Evolutionary conservation across 1,284 basidiomycete species (phyloP), one percentile per base, ranked within the genome.

Genomic region (Microbotryum saponariae): DNA sequence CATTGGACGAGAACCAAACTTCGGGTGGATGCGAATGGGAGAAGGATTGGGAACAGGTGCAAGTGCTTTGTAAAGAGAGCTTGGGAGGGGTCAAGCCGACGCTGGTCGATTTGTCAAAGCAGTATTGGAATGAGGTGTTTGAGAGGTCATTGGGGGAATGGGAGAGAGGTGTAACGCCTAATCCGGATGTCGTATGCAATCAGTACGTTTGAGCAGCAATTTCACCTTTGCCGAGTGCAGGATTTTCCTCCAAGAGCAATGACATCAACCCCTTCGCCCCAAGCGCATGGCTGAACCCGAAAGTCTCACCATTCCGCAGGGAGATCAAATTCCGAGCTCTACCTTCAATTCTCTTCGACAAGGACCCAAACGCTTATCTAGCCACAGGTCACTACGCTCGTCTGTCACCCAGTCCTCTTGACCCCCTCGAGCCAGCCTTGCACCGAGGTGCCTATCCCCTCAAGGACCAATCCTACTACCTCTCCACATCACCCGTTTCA

Each of bases 381-480:
- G 51, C 58, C 25, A 46, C 66, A 85, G 91, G 93, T 9, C 93
- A 97, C 74, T 97, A 97, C 72, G 91, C 91, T n/a, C 80, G 82
- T 21, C 54, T 69, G 8, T 50, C 50, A n/a, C 65, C 63, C 66
- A 42, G 58, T 1, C 62, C 71, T 2, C 58, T 68, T 14, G 12
- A 59, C 48, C 16, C 61, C 49, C 10, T 76, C 2, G 80, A 83
- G 18, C 85, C 87, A 0, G 80, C 82, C 68, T 82, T 94, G 14
- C 76, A 84, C 29, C 82, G 86, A 48, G 81, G 85, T 1, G 66
- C 71, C n/a, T 89, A 93, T 71, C 69, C 69, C 53, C 76, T 74
- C 8, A 97, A 97, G 76, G 94, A 97, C 75, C 93, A 98, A 75
- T 87, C 90, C 0, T 97, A 94, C 74, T 98, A 92, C 74, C 81